Conservation (phyloP, 2,329 filamentous ascomycete genomes). For the Ophiostoma perfectum region DNA sequence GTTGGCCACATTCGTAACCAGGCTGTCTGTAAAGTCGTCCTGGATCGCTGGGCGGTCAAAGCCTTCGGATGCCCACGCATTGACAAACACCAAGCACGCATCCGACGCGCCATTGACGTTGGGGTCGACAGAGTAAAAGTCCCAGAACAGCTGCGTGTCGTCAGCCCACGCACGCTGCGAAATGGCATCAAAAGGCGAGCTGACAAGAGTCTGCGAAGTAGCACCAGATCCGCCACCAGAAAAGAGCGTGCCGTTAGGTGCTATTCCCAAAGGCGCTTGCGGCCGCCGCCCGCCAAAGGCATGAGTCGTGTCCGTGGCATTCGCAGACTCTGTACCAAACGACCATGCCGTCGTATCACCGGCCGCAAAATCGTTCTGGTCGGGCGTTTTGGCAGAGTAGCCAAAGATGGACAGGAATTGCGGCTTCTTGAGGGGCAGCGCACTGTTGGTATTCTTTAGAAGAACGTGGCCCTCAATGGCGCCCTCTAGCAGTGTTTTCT, state of each 20-base stretch:
- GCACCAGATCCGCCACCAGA: slow-evolving; percentile 37
- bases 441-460: slow-evolving; percentile 54
- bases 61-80: slow-evolving; percentile 66
- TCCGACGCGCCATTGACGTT: slow-evolving; percentile 48
- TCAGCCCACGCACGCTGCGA: slow-evolving; percentile 49
- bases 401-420: slow-evolving; percentile 55
- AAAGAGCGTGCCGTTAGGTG: slow-evolving; percentile 40
- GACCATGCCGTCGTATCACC: slow-evolving; percentile 36
- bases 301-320: slow-evolving; percentile 13
- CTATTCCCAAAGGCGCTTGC: slow-evolving; percentile 28
- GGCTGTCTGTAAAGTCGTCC: slow-evolving; percentile 59
- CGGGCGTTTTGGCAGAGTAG: slow-evolving; percentile 50
- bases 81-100: slow-evolving; percentile 62
- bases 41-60: slow-evolving; percentile 56
- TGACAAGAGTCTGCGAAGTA: slow-evolving; percentile 38
- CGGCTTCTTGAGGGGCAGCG: slow-evolving; percentile 49
- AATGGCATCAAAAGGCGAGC: slow-evolving; percentile 52
- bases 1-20: slow-evolving; percentile 53
- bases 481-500: slow-evolving; percentile 44
- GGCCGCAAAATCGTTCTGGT: slow-evolving; percentile 38
- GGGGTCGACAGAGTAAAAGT: slow-evolving; percentile 47
- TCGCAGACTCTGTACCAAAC: slow-evolving; percentile 37
- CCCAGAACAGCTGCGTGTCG: slow-evolving; percentile 54
- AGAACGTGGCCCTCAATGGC: slow-evolving; percentile 60
- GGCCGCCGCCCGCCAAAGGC: slow-evolving; percentile 5